Evolutionary conservation across 371 early-diverging fungal genomes (phyloP).

Genomic region (Rhizopus delemar): DNA sequence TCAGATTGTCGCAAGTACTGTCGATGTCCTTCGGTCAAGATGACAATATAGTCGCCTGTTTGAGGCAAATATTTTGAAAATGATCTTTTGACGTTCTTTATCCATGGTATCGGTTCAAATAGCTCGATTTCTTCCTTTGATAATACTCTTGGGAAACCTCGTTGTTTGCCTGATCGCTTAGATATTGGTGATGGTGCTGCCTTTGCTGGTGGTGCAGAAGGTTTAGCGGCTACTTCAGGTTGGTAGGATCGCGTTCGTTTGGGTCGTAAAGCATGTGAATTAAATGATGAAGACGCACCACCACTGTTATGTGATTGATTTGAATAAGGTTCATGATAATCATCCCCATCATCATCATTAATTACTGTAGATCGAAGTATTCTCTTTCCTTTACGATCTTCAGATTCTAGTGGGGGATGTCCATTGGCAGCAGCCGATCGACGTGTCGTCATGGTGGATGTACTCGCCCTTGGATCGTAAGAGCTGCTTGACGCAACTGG

Average conservation of each 20-base stretch:
- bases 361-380: conserved; percentile 27
- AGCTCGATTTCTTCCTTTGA: conserved; percentile 34
- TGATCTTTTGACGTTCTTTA: conserved; percentile 53
- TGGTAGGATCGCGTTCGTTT: conserved; percentile 16
- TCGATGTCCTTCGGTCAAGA: conserved; percentile 66
- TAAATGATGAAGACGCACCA: background rate
- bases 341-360: conserved; percentile 34
- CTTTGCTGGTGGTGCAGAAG: background rate
- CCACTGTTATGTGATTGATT: background rate
- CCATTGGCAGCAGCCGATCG: background rate
- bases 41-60: conserved; percentile 63
- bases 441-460: background rate
- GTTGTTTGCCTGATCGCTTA: conserved; percentile 27
- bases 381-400: conserved; percentile 45
- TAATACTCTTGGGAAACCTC: conserved; percentile 30
- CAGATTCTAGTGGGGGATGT: conserved; percentile 3
- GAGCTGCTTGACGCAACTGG: background rate
- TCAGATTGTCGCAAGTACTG: conserved; percentile 60
- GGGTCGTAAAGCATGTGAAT: conserved; percentile 1
- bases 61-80: conserved; percentile 73
- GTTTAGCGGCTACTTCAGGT: background rate
- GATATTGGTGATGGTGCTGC: background rate
- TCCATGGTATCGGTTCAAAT: conserved; percentile 63
- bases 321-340: conserved; percentile 2
- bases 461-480: background rate